phyloP scores from a whole-genome alignment of 1,284 basidiomycete genomes.

The Sanghuangporus baumii region DNA sequence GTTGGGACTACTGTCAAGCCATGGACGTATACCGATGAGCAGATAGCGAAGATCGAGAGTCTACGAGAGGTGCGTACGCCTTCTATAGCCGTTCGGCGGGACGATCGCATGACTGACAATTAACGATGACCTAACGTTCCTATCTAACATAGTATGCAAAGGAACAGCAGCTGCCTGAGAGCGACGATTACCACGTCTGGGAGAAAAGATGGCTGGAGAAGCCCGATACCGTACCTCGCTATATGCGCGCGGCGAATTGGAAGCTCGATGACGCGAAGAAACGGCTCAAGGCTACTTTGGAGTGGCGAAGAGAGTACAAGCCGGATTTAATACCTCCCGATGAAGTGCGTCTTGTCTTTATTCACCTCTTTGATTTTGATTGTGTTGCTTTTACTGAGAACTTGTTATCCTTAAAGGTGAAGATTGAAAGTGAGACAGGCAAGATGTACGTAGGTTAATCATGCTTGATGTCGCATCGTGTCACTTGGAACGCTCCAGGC shows the following conservation, averaged over 20 bases:
- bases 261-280: constrained; percentile 70
- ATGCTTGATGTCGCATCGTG: background rate
- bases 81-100: background rate
- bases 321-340: constrained; percentile 78
- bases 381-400: background rate
- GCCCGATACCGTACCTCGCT: constrained; percentile 71
- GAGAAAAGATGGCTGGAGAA: constrained; percentile 71
- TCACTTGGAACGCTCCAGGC: too few relatives aligned
- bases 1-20: constrained; percentile 45
- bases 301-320: constrained; percentile 78
- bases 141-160: constrained; percentile 51
- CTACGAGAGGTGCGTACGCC: constrained; percentile 48
- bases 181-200: constrained; percentile 70
- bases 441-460: constrained; percentile 63
- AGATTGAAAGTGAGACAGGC: constrained; percentile 74
- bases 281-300: constrained; percentile 69
- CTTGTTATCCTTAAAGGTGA: constrained; percentile 41
- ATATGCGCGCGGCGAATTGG: constrained; percentile 84
- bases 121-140: background rate
- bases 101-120: background rate
- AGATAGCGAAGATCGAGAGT: constrained; percentile 51
- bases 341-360: constrained; percentile 40
- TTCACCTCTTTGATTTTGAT: background rate
- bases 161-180: constrained; percentile 52
- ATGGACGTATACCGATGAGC: constrained; percentile 56